Evolutionary conservation across 345 rosid species (phyloP).

Genomic region (Salix arbutifolia): DNA sequence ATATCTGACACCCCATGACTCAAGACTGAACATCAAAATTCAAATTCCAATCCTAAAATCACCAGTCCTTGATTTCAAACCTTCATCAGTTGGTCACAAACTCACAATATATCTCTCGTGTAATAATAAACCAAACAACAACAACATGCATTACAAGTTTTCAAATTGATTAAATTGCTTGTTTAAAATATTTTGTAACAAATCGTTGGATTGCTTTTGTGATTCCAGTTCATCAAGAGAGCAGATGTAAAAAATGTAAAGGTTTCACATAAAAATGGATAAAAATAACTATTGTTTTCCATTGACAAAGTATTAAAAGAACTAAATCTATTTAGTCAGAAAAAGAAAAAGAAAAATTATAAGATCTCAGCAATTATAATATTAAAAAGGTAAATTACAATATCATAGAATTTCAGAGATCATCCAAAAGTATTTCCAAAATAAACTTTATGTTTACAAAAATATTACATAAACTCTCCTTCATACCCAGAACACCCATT

Average conservation of each 20-base stretch:
- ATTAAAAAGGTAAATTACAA: not conserved
- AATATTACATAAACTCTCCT: no score
- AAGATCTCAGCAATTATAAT: not conserved
- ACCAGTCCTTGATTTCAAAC: not conserved
- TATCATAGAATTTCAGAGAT: no score
- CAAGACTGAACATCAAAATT: not conserved
- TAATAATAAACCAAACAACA: not conserved
- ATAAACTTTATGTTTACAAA: no score
- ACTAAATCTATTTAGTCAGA: not conserved
- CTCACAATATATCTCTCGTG: not conserved
- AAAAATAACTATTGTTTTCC: not conserved
- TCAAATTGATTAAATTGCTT: not conserved
- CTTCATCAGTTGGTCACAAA: not conserved
- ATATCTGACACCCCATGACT: not conserved
- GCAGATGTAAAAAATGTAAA: not conserved
- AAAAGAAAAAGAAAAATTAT: not conserved
- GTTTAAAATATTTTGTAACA: not conserved
- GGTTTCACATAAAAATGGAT: not conserved
- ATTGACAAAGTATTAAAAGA: not conserved
- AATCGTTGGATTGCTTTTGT: not conserved
- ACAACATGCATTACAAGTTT: not conserved
- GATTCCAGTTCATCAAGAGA: not conserved
- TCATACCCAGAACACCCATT: no score
- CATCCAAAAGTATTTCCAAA: no score
- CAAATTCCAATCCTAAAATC: not conserved